Conservation (phyloP, 2,329 filamentous ascomycete species). For the Colletotrichum phormii region DNA sequence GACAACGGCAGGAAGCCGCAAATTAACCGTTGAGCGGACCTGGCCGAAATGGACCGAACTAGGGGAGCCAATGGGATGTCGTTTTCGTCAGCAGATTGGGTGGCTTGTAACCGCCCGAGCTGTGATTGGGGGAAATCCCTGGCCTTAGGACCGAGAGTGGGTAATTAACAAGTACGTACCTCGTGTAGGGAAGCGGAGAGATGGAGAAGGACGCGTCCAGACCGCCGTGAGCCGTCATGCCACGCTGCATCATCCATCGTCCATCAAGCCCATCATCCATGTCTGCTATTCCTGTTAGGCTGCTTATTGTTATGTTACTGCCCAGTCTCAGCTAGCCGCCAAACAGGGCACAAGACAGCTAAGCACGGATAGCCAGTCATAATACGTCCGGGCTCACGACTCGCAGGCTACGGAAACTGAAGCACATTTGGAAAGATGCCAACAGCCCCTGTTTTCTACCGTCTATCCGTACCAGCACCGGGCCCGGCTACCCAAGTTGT, state of each 20-base stretch:
- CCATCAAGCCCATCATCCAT: not conserved
- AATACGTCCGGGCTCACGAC: too few species aligned
- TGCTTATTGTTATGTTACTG: too few species aligned
- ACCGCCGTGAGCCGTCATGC: constrained; percentile 1
- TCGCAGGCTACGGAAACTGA: not conserved
- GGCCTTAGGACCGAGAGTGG: constrained; percentile 6
- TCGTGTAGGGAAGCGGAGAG: constrained; percentile 7
- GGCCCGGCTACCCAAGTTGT: too few species aligned
- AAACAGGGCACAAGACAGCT: not conserved
- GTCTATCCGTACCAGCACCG: not conserved
- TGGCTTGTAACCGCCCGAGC: not conserved
- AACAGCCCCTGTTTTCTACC: not conserved
- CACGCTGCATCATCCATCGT: not conserved
- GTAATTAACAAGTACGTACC: not conserved
- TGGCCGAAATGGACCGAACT: constrained; percentile 14
- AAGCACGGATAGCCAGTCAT: not conserved
- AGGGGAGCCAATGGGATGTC: not conserved
- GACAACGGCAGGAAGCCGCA: not conserved
- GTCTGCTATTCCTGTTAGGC: not conserved
- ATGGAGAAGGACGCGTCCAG: constrained; percentile 13
- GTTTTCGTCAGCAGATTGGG: not conserved
- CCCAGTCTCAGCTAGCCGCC: not conserved
- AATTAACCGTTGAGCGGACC: constrained; percentile 12
- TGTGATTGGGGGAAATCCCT: constrained; percentile 12
- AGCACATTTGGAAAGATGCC: not conserved